These are phyloP conservation scores for Blastocystis sp. DNA, from an alignment of 352 stramenopile species.

Conservation along the genomic window DNA sequence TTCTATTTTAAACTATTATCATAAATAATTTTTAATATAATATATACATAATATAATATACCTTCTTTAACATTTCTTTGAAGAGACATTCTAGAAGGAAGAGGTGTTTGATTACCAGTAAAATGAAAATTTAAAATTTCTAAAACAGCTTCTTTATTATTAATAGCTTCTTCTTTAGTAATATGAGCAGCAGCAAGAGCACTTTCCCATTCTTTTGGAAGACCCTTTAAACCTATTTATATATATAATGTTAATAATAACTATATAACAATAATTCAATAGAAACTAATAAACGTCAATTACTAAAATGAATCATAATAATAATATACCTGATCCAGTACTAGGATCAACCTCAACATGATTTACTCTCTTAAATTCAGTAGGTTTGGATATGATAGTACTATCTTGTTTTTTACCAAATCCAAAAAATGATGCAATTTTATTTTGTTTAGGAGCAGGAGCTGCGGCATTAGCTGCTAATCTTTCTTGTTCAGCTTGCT, in stretches of 20 bases:
- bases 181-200: slow-evolving; percentile 52
- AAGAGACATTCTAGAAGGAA: slow-evolving; percentile 37
- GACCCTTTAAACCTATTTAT: slow-evolving; percentile 46
- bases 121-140: slow-evolving; percentile 53
- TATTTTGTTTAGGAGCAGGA: too few relatives aligned
- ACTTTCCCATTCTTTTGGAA: slow-evolving; percentile 46
- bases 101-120: slow-evolving; percentile 27
- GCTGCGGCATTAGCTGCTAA: too few relatives aligned
- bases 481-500: too few relatives aligned
- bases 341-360: slow-evolving; percentile 47
- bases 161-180: slow-evolving; percentile 50
- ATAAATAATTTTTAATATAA: not conserved
- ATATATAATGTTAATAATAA: slow-evolving; percentile 39
- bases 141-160: slow-evolving; percentile 52
- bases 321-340: slow-evolving; percentile 3
- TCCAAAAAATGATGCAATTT: too few relatives aligned
- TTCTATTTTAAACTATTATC: not conserved
- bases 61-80: slow-evolving; percentile 23
- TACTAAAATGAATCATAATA: too few relatives aligned
- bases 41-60: slow-evolving; percentile 2
- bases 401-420: too few relatives aligned
- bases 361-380: slow-evolving; percentile 47
- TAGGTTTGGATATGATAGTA: slow-evolving; percentile 35
- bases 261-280: too few relatives aligned
- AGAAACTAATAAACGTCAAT: too few relatives aligned